A percentile compares a stretch with the other conserved stretches of the same genome.
Evolutionary conservation across 2,329 filamentous ascomycete species (phyloP).

Genomic region (Ceratocystis colombiana): DNA sequence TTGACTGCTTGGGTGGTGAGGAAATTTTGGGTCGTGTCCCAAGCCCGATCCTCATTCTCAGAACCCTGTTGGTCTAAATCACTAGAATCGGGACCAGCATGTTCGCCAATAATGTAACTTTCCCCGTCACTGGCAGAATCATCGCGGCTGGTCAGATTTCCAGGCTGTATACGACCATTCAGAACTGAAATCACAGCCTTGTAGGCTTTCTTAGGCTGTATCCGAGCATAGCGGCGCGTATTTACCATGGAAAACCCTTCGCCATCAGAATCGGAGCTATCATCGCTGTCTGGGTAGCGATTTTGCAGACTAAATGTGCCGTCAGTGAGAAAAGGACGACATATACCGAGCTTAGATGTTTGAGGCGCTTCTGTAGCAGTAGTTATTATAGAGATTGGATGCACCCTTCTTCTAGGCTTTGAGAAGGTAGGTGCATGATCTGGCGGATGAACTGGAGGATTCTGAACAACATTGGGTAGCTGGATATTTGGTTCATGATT

Average conservation of each 20-base stretch:
- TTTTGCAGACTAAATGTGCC: conserved; percentile 16
- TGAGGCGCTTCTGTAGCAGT: not conserved
- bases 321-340: conserved; percentile 27
- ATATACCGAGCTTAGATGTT: conserved; percentile 21
- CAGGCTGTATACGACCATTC: conserved; percentile 20
- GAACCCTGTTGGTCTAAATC: conserved; percentile 39
- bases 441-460: not conserved
- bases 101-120: conserved; percentile 18
- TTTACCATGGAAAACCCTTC: conserved; percentile 30
- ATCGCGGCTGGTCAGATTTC: conserved; percentile 24
- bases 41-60: conserved; percentile 30
- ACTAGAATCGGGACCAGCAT: conserved; percentile 25
- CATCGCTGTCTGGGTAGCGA: conserved; percentile 19
- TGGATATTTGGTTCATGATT: not conserved
- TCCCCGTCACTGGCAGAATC: conserved; percentile 24
- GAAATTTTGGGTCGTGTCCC: not conserved
- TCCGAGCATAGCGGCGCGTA: conserved; percentile 33
- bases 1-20: conserved; percentile 21
- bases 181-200: conserved; percentile 37
- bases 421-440: not conserved
- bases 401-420: not conserved
- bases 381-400: not conserved
- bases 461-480: not conserved
- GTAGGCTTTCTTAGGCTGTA: conserved; percentile 38
- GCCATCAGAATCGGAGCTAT: conserved; percentile 24